Conservation (phyloP, 2,329 filamentous ascomycete species). For the Sporothrix inflata region DNA sequence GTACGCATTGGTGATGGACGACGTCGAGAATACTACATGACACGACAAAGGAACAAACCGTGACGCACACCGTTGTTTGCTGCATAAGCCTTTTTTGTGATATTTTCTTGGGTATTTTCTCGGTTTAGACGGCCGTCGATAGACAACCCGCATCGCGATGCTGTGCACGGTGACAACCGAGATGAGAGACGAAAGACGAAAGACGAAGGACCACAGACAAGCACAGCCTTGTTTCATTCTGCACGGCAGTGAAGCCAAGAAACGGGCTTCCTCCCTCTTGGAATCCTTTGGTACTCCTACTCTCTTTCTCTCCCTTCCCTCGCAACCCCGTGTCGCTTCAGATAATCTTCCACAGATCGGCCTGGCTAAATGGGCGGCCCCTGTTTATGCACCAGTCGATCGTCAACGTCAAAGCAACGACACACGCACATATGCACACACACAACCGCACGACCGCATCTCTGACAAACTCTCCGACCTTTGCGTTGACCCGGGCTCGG, state of each 20-base stretch:
- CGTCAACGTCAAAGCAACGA: not conserved
- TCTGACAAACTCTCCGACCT: not conserved
- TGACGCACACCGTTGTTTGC: not conserved
- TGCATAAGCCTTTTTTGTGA: not conserved
- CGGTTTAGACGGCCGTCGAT: too few relatives aligned
- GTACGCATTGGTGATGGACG: not conserved
- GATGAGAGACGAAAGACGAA: not conserved
- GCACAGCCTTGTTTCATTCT: constrained; percentile 15
- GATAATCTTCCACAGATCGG: constrained; percentile 22
- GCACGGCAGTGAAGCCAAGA: not conserved
- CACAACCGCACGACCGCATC: not conserved
- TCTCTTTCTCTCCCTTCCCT: not conserved
- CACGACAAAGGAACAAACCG: not conserved
- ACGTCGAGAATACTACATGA: not conserved
- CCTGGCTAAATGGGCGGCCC: constrained; percentile 19
- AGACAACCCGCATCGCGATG: too few relatives aligned
- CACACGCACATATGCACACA: not conserved
- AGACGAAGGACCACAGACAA: not conserved
- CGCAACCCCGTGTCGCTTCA: constrained; percentile 5
- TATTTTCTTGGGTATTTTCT: too few relatives aligned
- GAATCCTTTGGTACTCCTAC: too few relatives aligned
- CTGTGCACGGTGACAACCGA: not conserved
- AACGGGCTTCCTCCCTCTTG: not conserved
- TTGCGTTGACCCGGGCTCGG: not conserved
- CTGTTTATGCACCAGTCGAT: constrained; percentile 12